phyloP scores from a whole-genome alignment of 2,329 filamentous ascomycete genomes.

The Alternaria conjuncta region DNA sequence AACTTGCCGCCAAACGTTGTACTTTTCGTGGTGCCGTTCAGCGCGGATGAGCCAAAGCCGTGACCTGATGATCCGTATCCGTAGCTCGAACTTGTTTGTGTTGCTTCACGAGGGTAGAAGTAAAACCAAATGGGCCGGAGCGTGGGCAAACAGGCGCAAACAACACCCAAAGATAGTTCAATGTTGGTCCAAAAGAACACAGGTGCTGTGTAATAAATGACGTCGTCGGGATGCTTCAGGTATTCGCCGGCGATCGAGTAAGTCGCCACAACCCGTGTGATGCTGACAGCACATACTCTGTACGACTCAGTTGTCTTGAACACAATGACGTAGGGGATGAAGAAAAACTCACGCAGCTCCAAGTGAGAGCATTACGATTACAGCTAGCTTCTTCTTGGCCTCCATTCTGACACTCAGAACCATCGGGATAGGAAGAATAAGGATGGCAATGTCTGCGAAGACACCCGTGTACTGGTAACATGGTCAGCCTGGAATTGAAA shows the following conservation, averaged over 20 bases:
- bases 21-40: constrained; percentile 15
- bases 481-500: not conserved
- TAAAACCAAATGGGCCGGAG: constrained; percentile 33
- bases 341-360: constrained; percentile 24
- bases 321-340: not conserved
- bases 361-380: constrained; percentile 28
- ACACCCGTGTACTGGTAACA: constrained; percentile 23
- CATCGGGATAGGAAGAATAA: constrained; percentile 34
- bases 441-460: constrained; percentile 28
- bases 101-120: constrained; percentile 18
- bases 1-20: constrained; percentile 16
- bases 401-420: constrained; percentile 28
- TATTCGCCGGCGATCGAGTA: constrained; percentile 28
- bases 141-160: constrained; percentile 34
- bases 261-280: constrained; percentile 27
- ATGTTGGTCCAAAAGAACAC: constrained; percentile 42
- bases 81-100: constrained; percentile 16
- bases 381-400: constrained; percentile 26
- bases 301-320: constrained; percentile 2
- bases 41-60: constrained; percentile 19
- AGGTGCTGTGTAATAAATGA: constrained; percentile 34
- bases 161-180: constrained; percentile 33
- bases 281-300: constrained; percentile 30
- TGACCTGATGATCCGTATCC: constrained; percentile 19
- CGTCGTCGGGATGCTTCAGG: constrained; percentile 26